Evolutionary conservation across 768 basidiomycete genomes (phyloP).

Genomic region (Suillus placidus): DNA sequence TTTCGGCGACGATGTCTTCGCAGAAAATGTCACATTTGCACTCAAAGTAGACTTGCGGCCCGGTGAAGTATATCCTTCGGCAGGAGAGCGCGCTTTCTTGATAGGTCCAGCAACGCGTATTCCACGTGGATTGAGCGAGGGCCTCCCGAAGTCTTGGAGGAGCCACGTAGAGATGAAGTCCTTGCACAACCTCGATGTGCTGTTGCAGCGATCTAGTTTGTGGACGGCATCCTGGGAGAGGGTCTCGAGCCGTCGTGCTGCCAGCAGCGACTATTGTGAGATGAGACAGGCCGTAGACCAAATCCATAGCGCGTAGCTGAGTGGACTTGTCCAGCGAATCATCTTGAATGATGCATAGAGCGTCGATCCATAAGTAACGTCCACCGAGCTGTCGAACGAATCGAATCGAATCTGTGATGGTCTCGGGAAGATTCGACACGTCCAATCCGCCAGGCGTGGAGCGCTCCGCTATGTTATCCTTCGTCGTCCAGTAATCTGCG

Average conservation of each 20-base stretch:
- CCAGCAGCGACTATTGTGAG: background rate
- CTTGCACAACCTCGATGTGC: slow-evolving; percentile 4
- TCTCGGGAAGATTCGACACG: slow-evolving; percentile 1
- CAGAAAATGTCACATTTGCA: slow-evolving; percentile 14
- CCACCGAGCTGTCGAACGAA: slow-evolving; percentile 8
- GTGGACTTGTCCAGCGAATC: background rate
- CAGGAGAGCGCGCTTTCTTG: background rate
- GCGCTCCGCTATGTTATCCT: slow-evolving; percentile 5
- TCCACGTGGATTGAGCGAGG: slow-evolving; percentile 17
- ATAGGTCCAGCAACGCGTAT: slow-evolving; percentile 15
- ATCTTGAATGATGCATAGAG: background rate
- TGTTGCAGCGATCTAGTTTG: background rate
- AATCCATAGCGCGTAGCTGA: background rate
- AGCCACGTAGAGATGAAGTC: slow-evolving; percentile 13
- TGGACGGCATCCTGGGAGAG: background rate
- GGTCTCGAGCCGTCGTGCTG: background rate
- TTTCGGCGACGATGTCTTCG: background rate
- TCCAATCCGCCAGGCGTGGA: background rate
- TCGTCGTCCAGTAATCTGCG: slow-evolving; percentile 9
- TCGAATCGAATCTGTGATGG: slow-evolving; percentile 8
- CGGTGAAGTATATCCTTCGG: slow-evolving; percentile 4
- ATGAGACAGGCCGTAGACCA: background rate
- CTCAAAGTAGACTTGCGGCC: slow-evolving; percentile 25
- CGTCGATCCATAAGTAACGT: slow-evolving; percentile 12
- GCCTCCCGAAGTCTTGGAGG: slow-evolving; percentile 18